These are phyloP conservation scores for Neofusicoccum laricinum DNA, from an alignment of 2,329 filamentous ascomycete genomes.

Conservation along the genomic window DNA sequence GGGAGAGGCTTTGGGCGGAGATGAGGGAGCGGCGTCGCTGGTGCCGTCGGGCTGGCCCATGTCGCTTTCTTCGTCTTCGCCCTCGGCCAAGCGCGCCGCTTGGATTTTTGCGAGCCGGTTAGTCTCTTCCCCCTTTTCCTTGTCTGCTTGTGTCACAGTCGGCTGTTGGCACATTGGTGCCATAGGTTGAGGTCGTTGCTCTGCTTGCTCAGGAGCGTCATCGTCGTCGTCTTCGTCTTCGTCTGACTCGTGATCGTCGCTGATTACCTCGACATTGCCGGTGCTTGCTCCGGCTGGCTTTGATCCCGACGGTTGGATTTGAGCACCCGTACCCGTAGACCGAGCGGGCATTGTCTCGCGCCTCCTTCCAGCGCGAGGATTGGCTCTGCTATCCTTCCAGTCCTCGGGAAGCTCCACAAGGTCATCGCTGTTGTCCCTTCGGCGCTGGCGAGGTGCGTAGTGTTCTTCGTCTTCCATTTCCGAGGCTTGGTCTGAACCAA, in stretches of 20 bases:
- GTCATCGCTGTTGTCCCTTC: constrained; percentile 23
- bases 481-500: constrained; percentile 45
- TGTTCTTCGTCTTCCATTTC: constrained; percentile 29
- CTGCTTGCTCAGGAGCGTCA: neutral
- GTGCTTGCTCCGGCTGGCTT: constrained; percentile 26
- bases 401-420: constrained; percentile 42
- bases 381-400: constrained; percentile 34
- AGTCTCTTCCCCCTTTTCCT: neutral
- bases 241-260: constrained; percentile 31
- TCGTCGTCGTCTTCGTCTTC: constrained; percentile 10
- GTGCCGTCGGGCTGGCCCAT: neutral
- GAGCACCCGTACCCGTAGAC: constrained; percentile 23
- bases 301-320: constrained; percentile 26
- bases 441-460: constrained; percentile 10
- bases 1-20: neutral
- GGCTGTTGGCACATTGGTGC: constrained; percentile 20
- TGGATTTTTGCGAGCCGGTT: constrained; percentile 10
- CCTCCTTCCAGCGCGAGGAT: constrained; percentile 23
- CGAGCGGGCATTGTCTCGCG: constrained; percentile 25
- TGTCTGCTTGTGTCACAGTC: constrained; percentile 18
- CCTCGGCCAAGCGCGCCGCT: constrained; percentile 2
- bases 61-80: neutral
- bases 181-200: neutral
- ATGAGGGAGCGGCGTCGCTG: neutral
- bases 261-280: constrained; percentile 28